Percentiles rank a stretch among this genome's conserved stretches.
Evolutionary conservation across 2,329 filamentous ascomycete genomes (phyloP).

Genomic region (Boeremia exigua): DNA sequence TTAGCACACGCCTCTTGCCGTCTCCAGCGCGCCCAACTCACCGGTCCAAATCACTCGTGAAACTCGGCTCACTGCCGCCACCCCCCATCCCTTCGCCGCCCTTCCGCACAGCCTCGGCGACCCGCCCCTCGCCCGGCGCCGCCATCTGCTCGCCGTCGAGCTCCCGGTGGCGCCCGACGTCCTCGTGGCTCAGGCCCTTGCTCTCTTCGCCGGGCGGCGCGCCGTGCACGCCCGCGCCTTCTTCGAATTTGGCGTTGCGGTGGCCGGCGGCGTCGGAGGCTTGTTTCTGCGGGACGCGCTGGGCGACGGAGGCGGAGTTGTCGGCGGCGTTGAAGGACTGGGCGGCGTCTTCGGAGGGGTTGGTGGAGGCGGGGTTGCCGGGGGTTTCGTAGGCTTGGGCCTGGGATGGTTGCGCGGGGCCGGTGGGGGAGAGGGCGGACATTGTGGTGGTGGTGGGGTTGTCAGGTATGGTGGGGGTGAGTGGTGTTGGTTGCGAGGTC

Average conservation of each 20-base stretch:
- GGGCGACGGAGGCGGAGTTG: slow-evolving; percentile 37
- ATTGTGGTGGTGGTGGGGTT: slow-evolving; percentile 30
- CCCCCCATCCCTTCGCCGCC: slow-evolving; percentile 36
- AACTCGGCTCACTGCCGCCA: slow-evolving; percentile 48
- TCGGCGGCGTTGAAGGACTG: slow-evolving; percentile 45
- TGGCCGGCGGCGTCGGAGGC: slow-evolving; percentile 47
- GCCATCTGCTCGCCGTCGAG: slow-evolving; percentile 57
- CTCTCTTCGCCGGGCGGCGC: slow-evolving; percentile 53
- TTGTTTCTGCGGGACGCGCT: slow-evolving; percentile 50
- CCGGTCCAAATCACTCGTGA: slow-evolving; percentile 55
- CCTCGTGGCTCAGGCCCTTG: slow-evolving; percentile 47
- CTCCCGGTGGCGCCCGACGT: slow-evolving; percentile 54
- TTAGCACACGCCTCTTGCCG: no score
- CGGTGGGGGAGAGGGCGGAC: slow-evolving; percentile 50
- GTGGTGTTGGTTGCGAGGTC: neutral
- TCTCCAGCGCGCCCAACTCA: no score
- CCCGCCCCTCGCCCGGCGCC: slow-evolving; percentile 54
- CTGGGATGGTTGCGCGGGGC: slow-evolving; percentile 53
- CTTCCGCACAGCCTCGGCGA: slow-evolving; percentile 51
- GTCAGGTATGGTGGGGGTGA: neutral
- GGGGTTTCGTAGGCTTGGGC: slow-evolving; percentile 55
- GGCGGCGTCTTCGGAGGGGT: slow-evolving; percentile 47
- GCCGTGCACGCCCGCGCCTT: slow-evolving; percentile 50
- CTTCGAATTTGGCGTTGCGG: slow-evolving; percentile 38
- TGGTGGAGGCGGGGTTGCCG: slow-evolving; percentile 54